A percentile compares a stretch with the other conserved stretches of the same genome.
These are phyloP conservation scores for Phytophthora sp. DNA, from an alignment of 352 stramenopile genomes.

Conservation along the genomic window DNA sequence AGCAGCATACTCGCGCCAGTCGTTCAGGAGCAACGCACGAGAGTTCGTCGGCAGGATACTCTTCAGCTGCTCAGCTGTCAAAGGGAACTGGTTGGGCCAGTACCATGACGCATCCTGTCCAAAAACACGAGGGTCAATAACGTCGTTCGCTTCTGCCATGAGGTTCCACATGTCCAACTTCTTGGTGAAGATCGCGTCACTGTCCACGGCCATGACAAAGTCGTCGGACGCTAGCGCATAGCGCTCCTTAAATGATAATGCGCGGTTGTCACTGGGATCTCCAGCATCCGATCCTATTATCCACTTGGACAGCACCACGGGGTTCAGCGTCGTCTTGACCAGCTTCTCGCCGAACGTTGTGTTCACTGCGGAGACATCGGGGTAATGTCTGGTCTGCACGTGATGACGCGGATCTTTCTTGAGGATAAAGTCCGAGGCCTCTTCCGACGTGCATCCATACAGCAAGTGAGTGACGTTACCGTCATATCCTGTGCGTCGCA, in stretches of 20 bases:
- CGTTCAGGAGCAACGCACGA: conserved; percentile 43
- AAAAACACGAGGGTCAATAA: conserved; percentile 64
- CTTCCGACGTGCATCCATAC: conserved; percentile 64
- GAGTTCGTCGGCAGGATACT: conserved; percentile 53
- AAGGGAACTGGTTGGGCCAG: conserved; percentile 54
- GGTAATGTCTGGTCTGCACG: conserved; percentile 56
- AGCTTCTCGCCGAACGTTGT: conserved; percentile 64
- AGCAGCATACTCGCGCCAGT: conserved; percentile 77
- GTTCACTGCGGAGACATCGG: conserved; percentile 33
- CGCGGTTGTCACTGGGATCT: conserved; percentile 18
- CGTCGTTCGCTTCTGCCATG: conserved; percentile 66
- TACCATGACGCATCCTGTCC: conserved; percentile 87
- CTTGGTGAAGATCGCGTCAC: conserved; percentile 85
- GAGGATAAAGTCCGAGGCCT: conserved; percentile 43
- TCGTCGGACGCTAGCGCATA: conserved; percentile 54
- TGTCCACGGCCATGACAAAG: conserved; percentile 83
- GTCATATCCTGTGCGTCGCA: conserved; percentile 58
- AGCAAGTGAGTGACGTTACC: conserved; percentile 73
- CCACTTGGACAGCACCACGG: conserved; percentile 60
- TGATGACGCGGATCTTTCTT: conserved; percentile 58
- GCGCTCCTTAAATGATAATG: conserved; percentile 37
- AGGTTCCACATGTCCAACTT: conserved; percentile 77
- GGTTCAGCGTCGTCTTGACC: conserved; percentile 70
- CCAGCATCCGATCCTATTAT: conserved; percentile 42
- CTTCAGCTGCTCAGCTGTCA: conserved; percentile 44